Evolutionary conservation across 345 rosid species (phyloP).

Genomic region (Diplotaxis tenuifolia): DNA sequence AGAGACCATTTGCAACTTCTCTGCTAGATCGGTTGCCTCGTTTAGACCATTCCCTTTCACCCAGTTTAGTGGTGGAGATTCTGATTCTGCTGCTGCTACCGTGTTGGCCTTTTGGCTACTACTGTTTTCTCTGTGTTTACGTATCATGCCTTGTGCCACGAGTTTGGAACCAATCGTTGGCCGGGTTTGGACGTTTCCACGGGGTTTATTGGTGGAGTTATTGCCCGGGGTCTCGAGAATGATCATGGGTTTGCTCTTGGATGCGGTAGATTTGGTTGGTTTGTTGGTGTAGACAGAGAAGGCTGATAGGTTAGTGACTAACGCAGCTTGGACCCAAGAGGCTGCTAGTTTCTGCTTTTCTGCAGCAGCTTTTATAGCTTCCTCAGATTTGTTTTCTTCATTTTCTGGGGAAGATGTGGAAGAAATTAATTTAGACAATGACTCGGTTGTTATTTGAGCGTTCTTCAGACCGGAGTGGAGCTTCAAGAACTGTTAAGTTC

Average conservation of each 20-base stretch:
- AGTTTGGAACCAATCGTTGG: constrained; percentile 65
- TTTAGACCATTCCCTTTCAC: constrained; percentile 60
- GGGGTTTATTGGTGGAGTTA: constrained; percentile 48
- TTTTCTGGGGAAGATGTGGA: constrained; percentile 51
- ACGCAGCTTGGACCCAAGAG: constrained; percentile 89
- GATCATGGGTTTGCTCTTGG: constrained; percentile 51
- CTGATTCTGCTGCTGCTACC: constrained; percentile 41
- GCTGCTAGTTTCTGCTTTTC: constrained; percentile 70
- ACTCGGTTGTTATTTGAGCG: constrained; percentile 51
- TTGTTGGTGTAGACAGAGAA: constrained; percentile 69
- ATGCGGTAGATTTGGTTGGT: constrained; percentile 27
- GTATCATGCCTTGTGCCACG: constrained; percentile 64
- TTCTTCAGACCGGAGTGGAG: constrained; percentile 64
- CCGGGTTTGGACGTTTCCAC: constrained; percentile 43
- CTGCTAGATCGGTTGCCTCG: constrained; percentile 74
- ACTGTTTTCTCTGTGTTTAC: constrained; percentile 51
- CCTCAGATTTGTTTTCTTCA: constrained; percentile 63
- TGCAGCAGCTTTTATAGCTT: constrained; percentile 53
- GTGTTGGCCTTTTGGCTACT: constrained; percentile 47
- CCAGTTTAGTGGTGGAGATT: constrained; percentile 66
- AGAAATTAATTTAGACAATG: constrained; percentile 51
- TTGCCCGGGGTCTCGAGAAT: constrained; percentile 55
- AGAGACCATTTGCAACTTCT: constrained; percentile 67
- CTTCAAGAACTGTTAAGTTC: constrained; percentile 54
- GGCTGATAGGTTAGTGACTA: constrained; percentile 71